A percentile compares a stretch with the other conserved stretches of the same genome.
Evolutionary conservation across 2,329 filamentous ascomycete genomes (phyloP).

Genomic region (Fusarium avenaceum): DNA sequence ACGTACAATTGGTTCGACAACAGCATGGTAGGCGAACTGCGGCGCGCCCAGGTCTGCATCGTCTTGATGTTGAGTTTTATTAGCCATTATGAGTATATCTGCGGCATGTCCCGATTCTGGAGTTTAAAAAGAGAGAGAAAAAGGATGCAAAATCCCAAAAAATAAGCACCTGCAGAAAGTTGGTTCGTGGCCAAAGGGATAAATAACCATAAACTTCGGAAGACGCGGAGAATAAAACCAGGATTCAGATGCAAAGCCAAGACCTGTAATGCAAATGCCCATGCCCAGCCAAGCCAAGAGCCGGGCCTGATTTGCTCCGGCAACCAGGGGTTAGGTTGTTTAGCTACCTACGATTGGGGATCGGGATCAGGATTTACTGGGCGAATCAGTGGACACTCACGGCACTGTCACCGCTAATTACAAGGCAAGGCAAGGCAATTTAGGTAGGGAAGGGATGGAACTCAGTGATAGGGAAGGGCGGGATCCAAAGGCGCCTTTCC

Average conservation of each 20-base stretch:
- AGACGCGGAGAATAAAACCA: constrained; percentile 28
- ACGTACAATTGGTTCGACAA: constrained; percentile 49
- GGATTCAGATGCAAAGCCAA: background rate
- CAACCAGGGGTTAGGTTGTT: background rate
- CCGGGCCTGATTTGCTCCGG: constrained; percentile 10
- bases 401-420: background rate
- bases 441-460: background rate
- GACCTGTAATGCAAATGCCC: too few relatives aligned
- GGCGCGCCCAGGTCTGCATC: constrained; percentile 46
- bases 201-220: constrained; percentile 20
- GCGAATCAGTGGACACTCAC: background rate
- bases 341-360: constrained; percentile 1
- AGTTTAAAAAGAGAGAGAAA: background rate
- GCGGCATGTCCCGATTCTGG: constrained; percentile 5
- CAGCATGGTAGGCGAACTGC: constrained; percentile 48
- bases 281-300: background rate
- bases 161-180: background rate
- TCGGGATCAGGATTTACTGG: constrained; percentile 19
- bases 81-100: constrained; percentile 15
- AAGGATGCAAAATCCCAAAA: background rate
- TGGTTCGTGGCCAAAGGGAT: background rate
- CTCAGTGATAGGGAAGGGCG: background rate
- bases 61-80: constrained; percentile 19
- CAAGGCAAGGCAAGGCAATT: background rate
- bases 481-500: background rate